phyloP scores from a whole-genome alignment of 306 rosid genomes.

The Castanopsis chinensis region DNA sequence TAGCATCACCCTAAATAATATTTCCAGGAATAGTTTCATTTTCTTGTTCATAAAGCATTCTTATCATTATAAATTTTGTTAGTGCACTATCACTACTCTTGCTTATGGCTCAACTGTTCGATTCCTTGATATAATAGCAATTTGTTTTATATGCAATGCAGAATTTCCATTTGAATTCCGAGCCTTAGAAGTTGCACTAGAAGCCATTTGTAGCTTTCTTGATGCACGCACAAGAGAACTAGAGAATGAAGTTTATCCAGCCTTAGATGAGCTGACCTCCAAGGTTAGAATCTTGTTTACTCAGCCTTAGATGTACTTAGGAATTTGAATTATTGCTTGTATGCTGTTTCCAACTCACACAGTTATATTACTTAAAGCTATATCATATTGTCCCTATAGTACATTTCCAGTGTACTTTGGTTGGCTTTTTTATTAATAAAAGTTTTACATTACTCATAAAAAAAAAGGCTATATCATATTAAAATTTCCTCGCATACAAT shows the following conservation, averaged over 20 bases:
- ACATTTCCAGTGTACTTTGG: no score
- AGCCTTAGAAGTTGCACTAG: conserved; percentile 68
- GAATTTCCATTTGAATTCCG: conserved; percentile 85
- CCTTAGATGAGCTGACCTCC: conserved; percentile 76
- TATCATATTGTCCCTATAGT: no score
- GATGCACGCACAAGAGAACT: conserved; percentile 66
- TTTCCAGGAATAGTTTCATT: background rate
- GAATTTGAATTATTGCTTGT: background rate
- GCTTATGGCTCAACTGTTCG: background rate
- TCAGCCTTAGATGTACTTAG: no score
- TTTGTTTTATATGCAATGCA: conserved; percentile 17
- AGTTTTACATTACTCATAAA: no score
- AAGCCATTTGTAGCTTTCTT: conserved; percentile 70
- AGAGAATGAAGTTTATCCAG: conserved; percentile 70
- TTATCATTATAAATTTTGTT: background rate
- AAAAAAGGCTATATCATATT: no score
- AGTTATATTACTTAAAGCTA: background rate
- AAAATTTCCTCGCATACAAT: no score
- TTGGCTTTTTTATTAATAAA: no score
- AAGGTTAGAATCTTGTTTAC: conserved; percentile 40
- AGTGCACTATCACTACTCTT: background rate
- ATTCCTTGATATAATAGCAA: background rate
- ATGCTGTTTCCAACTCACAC: background rate
- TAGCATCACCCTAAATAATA: background rate
- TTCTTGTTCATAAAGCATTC: background rate